These are phyloP conservation scores for Saccharomyces kudriavzevii DNA, from an alignment of 805 yeast genomes.

Conservation along the genomic window DNA sequence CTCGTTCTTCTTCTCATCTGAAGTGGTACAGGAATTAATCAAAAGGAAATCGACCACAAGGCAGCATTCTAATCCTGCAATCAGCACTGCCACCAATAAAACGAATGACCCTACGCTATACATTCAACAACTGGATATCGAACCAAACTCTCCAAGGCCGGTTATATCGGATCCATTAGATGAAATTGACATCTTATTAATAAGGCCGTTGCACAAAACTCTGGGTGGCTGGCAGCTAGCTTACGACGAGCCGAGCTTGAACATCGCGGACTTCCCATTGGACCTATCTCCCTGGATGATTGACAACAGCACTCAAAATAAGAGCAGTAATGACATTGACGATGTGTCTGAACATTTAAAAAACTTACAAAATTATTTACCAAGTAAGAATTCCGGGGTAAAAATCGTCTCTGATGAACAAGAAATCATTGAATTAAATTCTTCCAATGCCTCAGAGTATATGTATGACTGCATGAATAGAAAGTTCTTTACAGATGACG, in stretches of 20 bases:
- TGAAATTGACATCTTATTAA: constrained; percentile 23
- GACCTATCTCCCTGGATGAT: constrained; percentile 19
- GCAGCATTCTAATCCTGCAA: constrained; percentile 2
- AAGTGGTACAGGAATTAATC: constrained; percentile 16
- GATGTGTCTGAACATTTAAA: background rate
- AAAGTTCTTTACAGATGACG: constrained; percentile 1
- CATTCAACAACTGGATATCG: constrained; percentile 6
- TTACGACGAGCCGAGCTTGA: constrained; percentile 27
- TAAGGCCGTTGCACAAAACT: constrained; percentile 17
- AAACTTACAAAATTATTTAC: background rate
- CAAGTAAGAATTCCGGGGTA: background rate
- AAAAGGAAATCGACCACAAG: constrained; percentile 14
- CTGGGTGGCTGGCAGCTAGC: constrained; percentile 27
- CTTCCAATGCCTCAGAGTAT: constrained; percentile 10
- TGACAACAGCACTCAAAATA: constrained; percentile 3
- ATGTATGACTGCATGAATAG: constrained; percentile 20
- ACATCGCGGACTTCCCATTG: constrained; percentile 22
- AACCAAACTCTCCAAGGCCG: constrained; percentile 2
- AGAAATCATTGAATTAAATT: constrained; percentile 6
- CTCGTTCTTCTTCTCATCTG: constrained; percentile 23
- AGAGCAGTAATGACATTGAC: background rate
- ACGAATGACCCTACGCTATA: background rate
- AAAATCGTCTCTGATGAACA: constrained; percentile 10
- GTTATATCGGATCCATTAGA: constrained; percentile 5
- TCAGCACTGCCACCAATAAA: background rate